Percentiles rank a stretch among this genome's conserved stretches.
These are phyloP conservation scores for Mucor circinelloides DNA, from an alignment of 371 early-diverging fungal genomes.

Conservation along the genomic window DNA sequence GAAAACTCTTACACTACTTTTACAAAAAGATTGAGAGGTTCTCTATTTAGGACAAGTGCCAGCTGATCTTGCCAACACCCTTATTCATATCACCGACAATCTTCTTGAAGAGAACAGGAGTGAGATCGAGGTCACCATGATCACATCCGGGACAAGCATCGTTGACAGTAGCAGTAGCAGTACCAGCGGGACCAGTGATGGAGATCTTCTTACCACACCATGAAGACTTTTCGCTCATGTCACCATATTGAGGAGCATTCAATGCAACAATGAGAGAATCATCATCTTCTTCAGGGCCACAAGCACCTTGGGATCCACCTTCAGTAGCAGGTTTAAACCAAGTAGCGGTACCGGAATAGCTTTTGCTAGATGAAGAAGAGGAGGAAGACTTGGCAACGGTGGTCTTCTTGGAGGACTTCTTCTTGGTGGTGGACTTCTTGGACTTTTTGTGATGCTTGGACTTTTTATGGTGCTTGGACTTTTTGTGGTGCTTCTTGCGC, in stretches of 20 bases:
- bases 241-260: conserved; percentile 34
- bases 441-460: not conserved
- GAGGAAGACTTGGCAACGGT: not conserved
- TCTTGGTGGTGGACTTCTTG: not conserved
- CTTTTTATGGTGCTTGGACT: not conserved
- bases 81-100: conserved; percentile 26
- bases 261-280: conserved; percentile 27
- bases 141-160: conserved; percentile 33
- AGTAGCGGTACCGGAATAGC: conserved; percentile 29
- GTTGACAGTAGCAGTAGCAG: conserved; percentile 18
- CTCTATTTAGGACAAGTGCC: conserved; percentile 16
- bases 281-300: conserved; percentile 25
- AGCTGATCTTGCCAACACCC: conserved; percentile 27
- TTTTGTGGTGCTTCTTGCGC: conserved; percentile 13
- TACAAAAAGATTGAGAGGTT: not conserved
- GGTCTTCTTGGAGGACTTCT: conserved; percentile 2
- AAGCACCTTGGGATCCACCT: conserved; percentile 34
- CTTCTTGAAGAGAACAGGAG: conserved; percentile 59
- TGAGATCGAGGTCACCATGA: conserved; percentile 48
- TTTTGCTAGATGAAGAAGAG: not conserved
- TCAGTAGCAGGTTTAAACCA: conserved; percentile 30
- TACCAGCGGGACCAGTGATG: conserved; percentile 28
- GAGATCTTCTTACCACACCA: conserved; percentile 33
- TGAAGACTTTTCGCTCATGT: conserved; percentile 20
- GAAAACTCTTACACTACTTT: not conserved